phyloP scores from a whole-genome alignment of 2,329 filamentous ascomycete species.

The Botrytis hyacinthi region DNA sequence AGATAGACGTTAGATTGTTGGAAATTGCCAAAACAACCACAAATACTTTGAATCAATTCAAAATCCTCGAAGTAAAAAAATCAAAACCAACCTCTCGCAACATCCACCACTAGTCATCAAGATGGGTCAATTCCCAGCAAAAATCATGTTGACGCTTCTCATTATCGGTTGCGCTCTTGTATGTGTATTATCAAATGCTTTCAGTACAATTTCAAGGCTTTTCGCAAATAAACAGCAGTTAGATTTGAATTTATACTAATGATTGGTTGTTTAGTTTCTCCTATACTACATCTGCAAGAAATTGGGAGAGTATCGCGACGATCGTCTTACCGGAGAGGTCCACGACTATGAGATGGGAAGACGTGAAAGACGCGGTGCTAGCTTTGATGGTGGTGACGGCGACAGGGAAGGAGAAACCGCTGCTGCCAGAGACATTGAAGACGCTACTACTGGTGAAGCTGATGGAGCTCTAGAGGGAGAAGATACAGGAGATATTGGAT shows the following conservation, averaged over 20 bases:
- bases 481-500: background rate
- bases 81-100: background rate
- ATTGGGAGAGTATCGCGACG: background rate
- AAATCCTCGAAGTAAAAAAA: background rate
- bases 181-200: background rate
- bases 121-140: background rate
- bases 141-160: background rate
- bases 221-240: background rate
- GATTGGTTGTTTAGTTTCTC: background rate
- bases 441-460: background rate
- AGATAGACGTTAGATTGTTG: background rate
- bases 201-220: background rate
- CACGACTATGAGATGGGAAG: background rate
- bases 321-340: accelerated
- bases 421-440: background rate
- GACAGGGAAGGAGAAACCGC: background rate
- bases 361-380: background rate
- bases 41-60: background rate
- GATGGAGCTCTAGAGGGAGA: background rate
- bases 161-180: background rate
- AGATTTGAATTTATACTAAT: background rate
- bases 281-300: background rate
- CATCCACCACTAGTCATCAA: background rate
- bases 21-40: background rate
- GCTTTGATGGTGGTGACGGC: background rate